Percentiles rank a stretch among this genome's conserved stretches.
phyloP scores from a whole-genome alignment of 2,329 filamentous ascomycete species.

The Xylaria arbuscula region DNA sequence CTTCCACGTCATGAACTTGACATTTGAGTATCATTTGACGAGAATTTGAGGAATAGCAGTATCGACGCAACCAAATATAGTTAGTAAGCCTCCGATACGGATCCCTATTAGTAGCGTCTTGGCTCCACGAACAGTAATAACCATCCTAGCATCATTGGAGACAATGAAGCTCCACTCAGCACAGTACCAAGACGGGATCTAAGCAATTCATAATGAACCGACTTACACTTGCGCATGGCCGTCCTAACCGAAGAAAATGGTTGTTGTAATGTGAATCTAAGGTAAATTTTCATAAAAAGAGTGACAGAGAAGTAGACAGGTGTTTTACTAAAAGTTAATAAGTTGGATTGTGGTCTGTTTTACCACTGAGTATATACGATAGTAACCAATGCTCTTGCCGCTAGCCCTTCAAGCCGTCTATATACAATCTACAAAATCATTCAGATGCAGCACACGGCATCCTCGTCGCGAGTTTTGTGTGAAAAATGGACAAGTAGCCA shows the following conservation, averaged over 20 bases:
- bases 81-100: neutral
- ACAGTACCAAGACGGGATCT: neutral
- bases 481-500: constrained; percentile 16
- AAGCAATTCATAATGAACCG: neutral
- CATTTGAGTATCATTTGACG: constrained; percentile 7
- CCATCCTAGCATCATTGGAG: neutral
- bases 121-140: constrained; percentile 14
- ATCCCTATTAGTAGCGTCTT: neutral
- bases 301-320: constrained; percentile 8
- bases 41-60: neutral
- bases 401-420: constrained; percentile 32
- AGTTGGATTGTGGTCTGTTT: constrained; percentile 31
- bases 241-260: neutral
- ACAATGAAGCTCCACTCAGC: neutral
- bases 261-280: neutral
- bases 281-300: neutral
- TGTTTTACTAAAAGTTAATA: constrained; percentile 26
- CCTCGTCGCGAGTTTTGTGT: constrained; percentile 30
- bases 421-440: constrained; percentile 36
- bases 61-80: neutral
- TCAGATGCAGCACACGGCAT: constrained; percentile 12
- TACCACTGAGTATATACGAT: constrained; percentile 33
- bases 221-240: neutral
- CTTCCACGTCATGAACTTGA: constrained; percentile 17
- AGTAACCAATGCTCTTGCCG: constrained; percentile 25